These are phyloP conservation scores for Quercus aquifolioides DNA, from an alignment of 306 rosid genomes.

Conservation along the genomic window DNA sequence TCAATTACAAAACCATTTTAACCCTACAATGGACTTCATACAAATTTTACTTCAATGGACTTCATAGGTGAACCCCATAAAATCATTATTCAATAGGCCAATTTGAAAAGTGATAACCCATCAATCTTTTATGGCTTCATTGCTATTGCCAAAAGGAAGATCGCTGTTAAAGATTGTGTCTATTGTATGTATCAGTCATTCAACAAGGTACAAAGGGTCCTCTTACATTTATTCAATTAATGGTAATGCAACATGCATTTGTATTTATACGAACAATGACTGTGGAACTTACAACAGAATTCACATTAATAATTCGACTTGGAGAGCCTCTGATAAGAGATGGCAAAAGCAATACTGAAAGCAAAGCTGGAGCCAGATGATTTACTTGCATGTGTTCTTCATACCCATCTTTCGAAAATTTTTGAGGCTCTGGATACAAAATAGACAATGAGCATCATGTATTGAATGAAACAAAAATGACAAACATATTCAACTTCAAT, in stretches of 20 bases:
- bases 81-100: no score
- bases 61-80: no score
- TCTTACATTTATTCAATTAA: no score
- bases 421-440: constrained; percentile 73
- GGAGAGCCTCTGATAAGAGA: constrained; percentile 94
- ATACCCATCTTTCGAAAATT: constrained; percentile 82
- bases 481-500: neutral
- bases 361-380: constrained; percentile 95
- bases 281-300: constrained; percentile 73
- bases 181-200: neutral
- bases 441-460: constrained; percentile 16
- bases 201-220: no score
- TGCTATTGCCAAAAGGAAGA: neutral
- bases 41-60: no score
- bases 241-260: neutral
- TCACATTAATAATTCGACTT: constrained; percentile 88
- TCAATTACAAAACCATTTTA: no score
- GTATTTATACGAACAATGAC: neutral
- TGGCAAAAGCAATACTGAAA: constrained; percentile 89
- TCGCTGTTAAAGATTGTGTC: neutral
- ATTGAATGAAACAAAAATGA: neutral
- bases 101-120: no score
- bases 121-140: no score
- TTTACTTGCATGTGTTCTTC: constrained; percentile 99
- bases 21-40: no score